Conservation (phyloP, 768 basidiomycete genomes). For the Atractiella rhizophila region DNA sequence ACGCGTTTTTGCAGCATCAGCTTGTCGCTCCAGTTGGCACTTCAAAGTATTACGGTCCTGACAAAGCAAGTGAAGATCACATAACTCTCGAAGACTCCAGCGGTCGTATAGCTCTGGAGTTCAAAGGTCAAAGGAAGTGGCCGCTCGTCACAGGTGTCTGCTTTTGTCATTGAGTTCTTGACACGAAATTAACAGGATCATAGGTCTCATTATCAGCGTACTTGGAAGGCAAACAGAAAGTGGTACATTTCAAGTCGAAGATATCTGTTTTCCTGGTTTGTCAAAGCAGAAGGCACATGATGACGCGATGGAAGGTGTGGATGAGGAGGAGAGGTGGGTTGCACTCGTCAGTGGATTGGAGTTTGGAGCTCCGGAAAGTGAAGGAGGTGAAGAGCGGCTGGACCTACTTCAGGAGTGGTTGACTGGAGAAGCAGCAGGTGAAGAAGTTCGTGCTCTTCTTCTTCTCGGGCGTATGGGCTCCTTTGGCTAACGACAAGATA, state of each 20-base stretch:
- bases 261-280: constrained; percentile 60
- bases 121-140: too few relatives aligned
- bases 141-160: constrained; percentile 46
- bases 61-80: too few relatives aligned
- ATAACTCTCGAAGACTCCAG: too few relatives aligned
- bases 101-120: too few relatives aligned
- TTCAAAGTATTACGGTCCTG: too few relatives aligned
- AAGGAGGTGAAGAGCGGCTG: constrained; percentile 32
- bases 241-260: constrained; percentile 84
- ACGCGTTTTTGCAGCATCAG: too few relatives aligned
- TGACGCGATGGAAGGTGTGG: constrained; percentile 40
- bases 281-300: constrained; percentile 22
- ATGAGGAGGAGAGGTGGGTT: constrained; percentile 56
- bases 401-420: constrained; percentile 80
- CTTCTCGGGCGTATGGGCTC: neutral
- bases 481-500: constrained; percentile 1
- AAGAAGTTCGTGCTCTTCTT: constrained; percentile 19
- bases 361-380: constrained; percentile 34
- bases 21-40: too few relatives aligned
- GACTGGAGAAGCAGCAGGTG: constrained; percentile 51
- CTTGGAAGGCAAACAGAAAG: constrained; percentile 67
- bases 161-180: neutral
- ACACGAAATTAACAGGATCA: neutral
- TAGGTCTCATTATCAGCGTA: constrained; percentile 58
- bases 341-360: constrained; percentile 66